Base-by-base conservation (phyloP, 164 flowering plant genomes). In the Tetracentron sinense region DNA sequence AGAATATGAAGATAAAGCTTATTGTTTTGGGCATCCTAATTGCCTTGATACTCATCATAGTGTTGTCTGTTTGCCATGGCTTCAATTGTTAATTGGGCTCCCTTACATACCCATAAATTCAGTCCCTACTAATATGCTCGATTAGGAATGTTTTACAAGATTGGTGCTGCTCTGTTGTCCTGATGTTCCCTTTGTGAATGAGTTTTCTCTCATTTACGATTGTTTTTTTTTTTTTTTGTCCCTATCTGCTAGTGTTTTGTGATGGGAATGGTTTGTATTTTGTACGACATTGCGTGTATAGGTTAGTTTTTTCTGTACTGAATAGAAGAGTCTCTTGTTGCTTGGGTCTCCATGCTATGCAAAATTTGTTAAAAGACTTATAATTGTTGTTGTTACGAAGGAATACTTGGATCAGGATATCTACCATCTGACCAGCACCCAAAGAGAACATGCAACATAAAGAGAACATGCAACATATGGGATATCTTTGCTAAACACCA, bases 1-100 rank as follows among this genome's bases (percentile, higher is more conserved):
- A 85, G 75, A 88, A 90, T 71, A 90, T 88, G 97, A 90, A 90
- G 85, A 81, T 90, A 60, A 90, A 90, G 81, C 79, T 90, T 67
- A 84, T 85, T 21, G 97, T 88, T 53, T 62, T 88, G 73, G 89
- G 75, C 25, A 90, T 88, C 50, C 38, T 88, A 48, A 62, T 90
- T 42, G 91, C 88, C 22, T 58, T 90, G 77, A 85, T 90, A 66
- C 88, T 90, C 63, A 86, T 90, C 74, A 86, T 90, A 14, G 75
- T 90, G 21, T 53, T 86, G 33, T 90, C 93, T 12, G 73, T 82
- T 25, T 90, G 97, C 44, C 77, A 68, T 50, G 86, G 85, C 60
- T 78, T 82, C 78, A 79, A 87, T 2, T 89, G 96, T 72, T 63
- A 65, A 71, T 62, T 6, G 54, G 54, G 2, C 3, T 16, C 20